Base-by-base conservation (phyloP, 2,329 filamentous ascomycete species). In the Chrysosporium queenslandicum region DNA sequence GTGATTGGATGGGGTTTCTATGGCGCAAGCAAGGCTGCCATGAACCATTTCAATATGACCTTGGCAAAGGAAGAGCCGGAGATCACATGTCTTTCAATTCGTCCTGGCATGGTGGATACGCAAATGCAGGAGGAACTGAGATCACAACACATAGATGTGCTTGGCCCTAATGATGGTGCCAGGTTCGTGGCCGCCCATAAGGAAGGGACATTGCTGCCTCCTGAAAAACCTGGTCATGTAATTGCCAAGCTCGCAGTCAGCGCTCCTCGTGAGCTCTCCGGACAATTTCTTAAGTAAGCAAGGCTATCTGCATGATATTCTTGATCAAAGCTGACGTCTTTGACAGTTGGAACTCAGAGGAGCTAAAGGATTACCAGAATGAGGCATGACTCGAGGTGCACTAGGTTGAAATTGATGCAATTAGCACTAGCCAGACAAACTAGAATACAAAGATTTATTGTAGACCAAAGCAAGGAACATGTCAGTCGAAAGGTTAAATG, bases 81-180 rank as follows among this genome's bases (percentile, higher is more conserved):
- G 12, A 81, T 95, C 41, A 86, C 79, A 0, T 82, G 80, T 11
- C 70, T 95, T 0, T 76, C 86, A 0, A 73, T 96, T 30, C 76
- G 83, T 3, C 90, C 90, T 0, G 90, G 90, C 2, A 81, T 86
- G 42, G 85, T 94, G 6, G 86, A 95, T 63, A 96, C 90, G 0
- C 84, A 84, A 48, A 96, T 96, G 90, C 90, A 95, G 66, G 77
- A 77, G n/a, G 78, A 85, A 53, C 79, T 98, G 53, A 76, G 92
- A 47, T 82, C 89, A 43, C 74, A 71, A 25, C 70, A 69, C 14
- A 80, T 87, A 77, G 77, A 79, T 58, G 50, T 53, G 7, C 50
- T 58, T 25, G 55, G 55, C 7, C 69, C 70, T 18, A 74, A 75
- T 49, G 77, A 83, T 59, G 73, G 74, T 21, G 68, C 72, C 16